These are phyloP conservation scores for Draba incana DNA, from an alignment of 345 rosid genomes.

Conservation along the genomic window DNA sequence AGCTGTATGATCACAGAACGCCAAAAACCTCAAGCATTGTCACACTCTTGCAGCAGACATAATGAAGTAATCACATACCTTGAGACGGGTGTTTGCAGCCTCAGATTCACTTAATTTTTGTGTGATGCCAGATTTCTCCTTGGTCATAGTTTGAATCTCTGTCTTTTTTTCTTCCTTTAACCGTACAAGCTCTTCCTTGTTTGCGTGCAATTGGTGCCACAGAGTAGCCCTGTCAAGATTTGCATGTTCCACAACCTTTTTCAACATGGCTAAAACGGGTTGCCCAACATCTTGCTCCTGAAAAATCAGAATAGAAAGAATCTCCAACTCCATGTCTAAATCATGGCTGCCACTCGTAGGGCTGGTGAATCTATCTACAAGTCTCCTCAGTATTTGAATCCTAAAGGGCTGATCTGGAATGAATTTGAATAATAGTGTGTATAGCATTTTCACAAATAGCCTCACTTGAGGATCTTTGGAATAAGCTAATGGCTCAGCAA, in stretches of 20 bases:
- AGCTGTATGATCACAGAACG: slow-evolving; percentile 12
- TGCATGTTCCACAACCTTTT: slow-evolving; percentile 87
- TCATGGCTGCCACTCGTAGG: slow-evolving; percentile 64
- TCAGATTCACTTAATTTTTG: slow-evolving; percentile 83
- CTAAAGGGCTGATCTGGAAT: slow-evolving; percentile 79
- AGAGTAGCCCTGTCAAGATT: slow-evolving; percentile 91
- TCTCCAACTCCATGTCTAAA: slow-evolving; percentile 73
- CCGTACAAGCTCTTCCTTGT: slow-evolving; percentile 76
- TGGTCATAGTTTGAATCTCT: slow-evolving; percentile 65
- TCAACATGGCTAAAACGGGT: slow-evolving; percentile 82
- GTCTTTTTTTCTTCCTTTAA: slow-evolving; percentile 70
- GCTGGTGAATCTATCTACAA: slow-evolving; percentile 82
- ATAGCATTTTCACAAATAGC: slow-evolving; percentile 85
- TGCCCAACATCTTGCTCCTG: slow-evolving; percentile 80
- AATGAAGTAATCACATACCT: slow-evolving; percentile 55
- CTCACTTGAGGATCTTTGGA: slow-evolving; percentile 71
- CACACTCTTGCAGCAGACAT: slow-evolving; percentile 22
- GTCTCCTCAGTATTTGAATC: slow-evolving; percentile 80
- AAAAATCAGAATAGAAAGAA: slow-evolving; percentile 74
- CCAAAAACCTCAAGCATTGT: slow-evolving; percentile 21
- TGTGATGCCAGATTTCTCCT: slow-evolving; percentile 64
- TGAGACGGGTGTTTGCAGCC: slow-evolving; percentile 67
- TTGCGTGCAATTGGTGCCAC: slow-evolving; percentile 86
- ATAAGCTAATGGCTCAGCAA: slow-evolving; percentile 87
- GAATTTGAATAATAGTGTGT: slow-evolving; percentile 82